Base-by-base conservation (phyloP, 2,329 filamentous ascomycete species). In the Emergomyces africanus region DNA sequence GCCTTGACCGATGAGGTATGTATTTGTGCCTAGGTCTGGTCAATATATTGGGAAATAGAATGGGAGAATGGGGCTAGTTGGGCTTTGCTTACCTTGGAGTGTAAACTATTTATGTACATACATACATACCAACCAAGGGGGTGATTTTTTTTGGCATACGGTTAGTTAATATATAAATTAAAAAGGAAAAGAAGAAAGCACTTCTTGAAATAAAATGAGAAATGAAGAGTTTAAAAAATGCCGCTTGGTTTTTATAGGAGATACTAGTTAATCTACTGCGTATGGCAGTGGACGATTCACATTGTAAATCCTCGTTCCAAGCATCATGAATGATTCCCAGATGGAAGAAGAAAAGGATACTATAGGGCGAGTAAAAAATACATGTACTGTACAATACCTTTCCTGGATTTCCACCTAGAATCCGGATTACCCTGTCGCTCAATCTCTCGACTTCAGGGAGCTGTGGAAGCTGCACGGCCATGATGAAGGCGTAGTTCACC, bases 381-480 rank as follows among this genome's bases (percentile, higher is more conserved):
- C 25, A n/a, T 23, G 15, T 37, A 6, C 3, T 8, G 8, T 20
- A 62, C 39, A 72, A 68, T 66, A 85, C 84, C 78, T 95, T 96
- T 69, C 88, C 84, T 14, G 94, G 91, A 73, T 99, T 99, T 9
- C 88, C 90, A 61, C 87, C 94, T n/a, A 97, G 78, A 62, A 99
- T 88, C 59, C 94, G 83, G 63, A 96, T 86, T 50, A 91, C 87
- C 15, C 82, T 78, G 20, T 87, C 81, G 68, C 88, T 92, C 58
- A 97, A 79, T 61, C 87, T 83, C 73, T 92, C 85, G 55, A 95
- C 81, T 61, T 87, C 83, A 5, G 85, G 84, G 14, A 97, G 79
- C 20, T 80, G 72, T 33, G 82, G 79, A 6, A 90, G 78, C 62
- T 81, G 78, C 41, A 78, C 74, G 59, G 83, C 79, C 85, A 88